A percentile compares a stretch with the other conserved stretches of the same genome.
Evolutionary conservation across 345 rosid genomes (phyloP).

Genomic region (Heritiera littoralis): DNA sequence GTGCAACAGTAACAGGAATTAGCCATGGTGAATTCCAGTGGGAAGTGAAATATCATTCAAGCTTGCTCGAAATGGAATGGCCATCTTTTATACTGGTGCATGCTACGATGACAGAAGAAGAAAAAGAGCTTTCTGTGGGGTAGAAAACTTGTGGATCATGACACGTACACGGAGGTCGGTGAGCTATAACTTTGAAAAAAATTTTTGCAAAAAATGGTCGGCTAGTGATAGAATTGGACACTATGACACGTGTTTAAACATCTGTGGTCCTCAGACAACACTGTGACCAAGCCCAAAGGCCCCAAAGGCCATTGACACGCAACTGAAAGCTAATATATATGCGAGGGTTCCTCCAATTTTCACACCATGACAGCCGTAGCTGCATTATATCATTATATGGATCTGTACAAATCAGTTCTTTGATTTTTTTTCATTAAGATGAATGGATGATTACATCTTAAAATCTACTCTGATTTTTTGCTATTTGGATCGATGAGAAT

Average conservation of each 20-base stretch:
- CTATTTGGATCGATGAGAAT: not conserved
- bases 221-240: conserved; percentile 21
- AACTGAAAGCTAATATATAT: not conserved
- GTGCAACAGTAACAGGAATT: conserved; percentile 22
- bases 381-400: not conserved
- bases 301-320: conserved; percentile 14
- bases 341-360: too few relatives aligned
- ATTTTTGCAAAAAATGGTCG: conserved; percentile 38
- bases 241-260: conserved; percentile 25
- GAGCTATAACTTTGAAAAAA: conserved; percentile 67
- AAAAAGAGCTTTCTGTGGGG: conserved; percentile 18
- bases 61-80: conserved; percentile 15
- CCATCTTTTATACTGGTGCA: conserved; percentile 27
- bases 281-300: conserved; percentile 11
- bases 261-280: not conserved
- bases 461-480: not conserved
- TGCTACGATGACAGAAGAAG: conserved; percentile 14
- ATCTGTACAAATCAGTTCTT: not conserved
- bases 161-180: conserved; percentile 59
- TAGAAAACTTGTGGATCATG: conserved; percentile 9
- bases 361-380: too few relatives aligned
- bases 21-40: conserved; percentile 24
- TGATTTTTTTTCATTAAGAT: not conserved
- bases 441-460: not conserved
- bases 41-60: conserved; percentile 21